A percentile compares a stretch with the other conserved stretches of the same genome.
phyloP scores from a whole-genome alignment of 352 stramenopile genomes.

The Thalassiosira mediterranea region DNA sequence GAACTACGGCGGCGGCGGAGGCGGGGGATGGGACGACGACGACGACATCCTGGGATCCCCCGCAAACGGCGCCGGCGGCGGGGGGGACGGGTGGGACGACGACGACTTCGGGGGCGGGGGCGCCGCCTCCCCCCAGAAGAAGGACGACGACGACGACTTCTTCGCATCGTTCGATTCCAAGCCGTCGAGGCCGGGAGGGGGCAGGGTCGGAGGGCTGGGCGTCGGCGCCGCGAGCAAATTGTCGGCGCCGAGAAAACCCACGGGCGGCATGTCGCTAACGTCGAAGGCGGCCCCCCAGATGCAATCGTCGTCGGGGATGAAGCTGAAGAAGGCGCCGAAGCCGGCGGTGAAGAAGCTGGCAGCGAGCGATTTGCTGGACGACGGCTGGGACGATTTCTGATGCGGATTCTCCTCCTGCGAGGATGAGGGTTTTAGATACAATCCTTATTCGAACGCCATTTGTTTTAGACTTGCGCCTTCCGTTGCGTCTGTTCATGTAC shows the following conservation, averaged over 20 bases:
- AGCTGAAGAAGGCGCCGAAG: slow-evolving; percentile 49
- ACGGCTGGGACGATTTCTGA: slow-evolving; percentile 84
- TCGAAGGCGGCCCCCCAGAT: slow-evolving; percentile 25
- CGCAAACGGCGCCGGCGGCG: not conserved
- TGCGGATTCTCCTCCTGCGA: no score
- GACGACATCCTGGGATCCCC: slow-evolving; percentile 26
- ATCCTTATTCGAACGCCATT: no score
- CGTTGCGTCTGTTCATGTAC: no score
- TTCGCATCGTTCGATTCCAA: slow-evolving; percentile 67
- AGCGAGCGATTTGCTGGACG: slow-evolving; percentile 55
- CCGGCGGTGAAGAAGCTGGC: slow-evolving; percentile 69
- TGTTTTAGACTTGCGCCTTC: no score
- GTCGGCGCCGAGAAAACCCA: slow-evolving; percentile 33
- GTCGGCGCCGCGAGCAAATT: slow-evolving; percentile 45
- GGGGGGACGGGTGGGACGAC: slow-evolving; percentile 1
- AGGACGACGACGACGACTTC: slow-evolving; percentile 53
- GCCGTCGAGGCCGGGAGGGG: slow-evolving; percentile 16
- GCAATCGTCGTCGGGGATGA: slow-evolving; percentile 27
- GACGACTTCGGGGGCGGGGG: slow-evolving; percentile 34
- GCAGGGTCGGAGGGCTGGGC: slow-evolving; percentile 5
- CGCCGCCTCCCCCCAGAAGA: not conserved
- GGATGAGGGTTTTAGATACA: no score
- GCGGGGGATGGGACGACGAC: slow-evolving; percentile 62
- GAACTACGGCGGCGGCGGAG: slow-evolving; percentile 46
- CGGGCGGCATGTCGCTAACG: slow-evolving; percentile 16